A percentile compares a stretch with the other conserved stretches of the same genome.
Evolutionary conservation across 257 asterid genomes (phyloP).

Genomic region (Echium plantagineum): DNA sequence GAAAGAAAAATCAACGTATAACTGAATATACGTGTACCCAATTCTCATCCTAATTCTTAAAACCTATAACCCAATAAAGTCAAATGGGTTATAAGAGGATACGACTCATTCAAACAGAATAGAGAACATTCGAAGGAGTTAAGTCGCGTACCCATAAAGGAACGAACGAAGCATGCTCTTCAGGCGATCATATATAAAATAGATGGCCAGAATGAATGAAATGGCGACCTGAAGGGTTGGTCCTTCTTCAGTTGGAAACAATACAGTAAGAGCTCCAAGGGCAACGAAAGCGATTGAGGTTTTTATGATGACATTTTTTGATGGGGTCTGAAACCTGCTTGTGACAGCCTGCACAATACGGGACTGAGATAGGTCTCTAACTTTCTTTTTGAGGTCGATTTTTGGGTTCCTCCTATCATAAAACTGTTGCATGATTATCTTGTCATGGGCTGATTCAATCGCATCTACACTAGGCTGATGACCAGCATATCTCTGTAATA

Average conservation of each 20-base stretch:
- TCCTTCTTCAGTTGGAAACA: constrained; percentile 97
- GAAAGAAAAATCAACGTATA: not conserved
- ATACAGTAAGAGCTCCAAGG: constrained; percentile 76
- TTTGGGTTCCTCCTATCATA: constrained; percentile 88
- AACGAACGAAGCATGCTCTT: constrained; percentile 65
- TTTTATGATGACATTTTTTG: constrained; percentile 48
- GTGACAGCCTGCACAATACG: constrained; percentile 70
- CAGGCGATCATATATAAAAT: constrained; percentile 67
- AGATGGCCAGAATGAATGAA: constrained; percentile 58
- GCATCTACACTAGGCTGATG: constrained; percentile 92
- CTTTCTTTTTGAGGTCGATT: constrained; percentile 77
- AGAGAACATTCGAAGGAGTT: constrained; percentile 1
- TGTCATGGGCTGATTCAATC: constrained; percentile 90
- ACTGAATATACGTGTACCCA: not conserved
- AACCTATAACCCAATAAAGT: not conserved
- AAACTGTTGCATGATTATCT: constrained; percentile 89
- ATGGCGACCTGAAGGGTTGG: constrained; percentile 91
- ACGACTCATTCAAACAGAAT: not conserved
- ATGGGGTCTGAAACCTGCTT: constrained; percentile 76
- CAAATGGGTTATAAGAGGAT: not conserved
- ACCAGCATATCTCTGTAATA: constrained; percentile 63
- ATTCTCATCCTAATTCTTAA: not conserved
- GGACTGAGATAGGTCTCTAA: constrained; percentile 71
- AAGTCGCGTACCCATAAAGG: constrained; percentile 68
- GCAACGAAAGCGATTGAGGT: constrained; percentile 61